Base-by-base conservation (phyloP, 2,329 filamentous ascomycete genomes). In the Aspergillus tubingensis region DNA sequence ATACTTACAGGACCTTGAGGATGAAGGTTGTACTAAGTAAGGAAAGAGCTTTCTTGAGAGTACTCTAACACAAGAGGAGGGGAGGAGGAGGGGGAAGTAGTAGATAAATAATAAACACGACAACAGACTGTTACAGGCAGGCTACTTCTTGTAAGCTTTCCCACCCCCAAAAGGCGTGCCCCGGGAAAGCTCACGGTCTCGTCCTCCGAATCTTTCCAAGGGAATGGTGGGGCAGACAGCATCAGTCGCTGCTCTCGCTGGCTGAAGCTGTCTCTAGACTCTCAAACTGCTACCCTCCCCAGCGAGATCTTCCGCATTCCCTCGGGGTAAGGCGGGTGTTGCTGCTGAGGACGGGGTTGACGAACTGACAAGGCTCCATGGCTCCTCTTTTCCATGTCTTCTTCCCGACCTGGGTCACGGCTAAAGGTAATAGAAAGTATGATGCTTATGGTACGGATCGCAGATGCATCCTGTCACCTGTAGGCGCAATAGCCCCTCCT, bases 201-300 rank as follows among this genome's bases (percentile, higher is more conserved):
- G 61, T 57, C 58, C 71, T 74, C 74, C 74, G 74, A 74, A 69
- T 74, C 71, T 76, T 75, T 73, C 73, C 72, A 74, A 74, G 58
- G 65, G 57, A 61, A 68, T 66, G 68, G 74, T 77, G 74, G 74
- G 74, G 73, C 74, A 68, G 17, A 52, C 52, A 63, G 61, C 55
- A 61, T 61, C 58, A 69, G 65, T 67, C 62, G 66, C 65, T 64
- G 60, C 62, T 64, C 66, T 68, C 64, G 66, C 68, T 72, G 70
- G 68, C 58, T 68, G 68, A 69, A 23, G 53, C 57, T 52, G 66
- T 69, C 61, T 65, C 64, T 27, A 27, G 25, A 27, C 25, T 27
- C 25, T 27, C 25, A 27, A 68, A 63, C 64, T 60, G 65, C 58
- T 56, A 58, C 58, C 50, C 58, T 64, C 55, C 60, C 60, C 67